Conservation (phyloP, 2,329 filamentous ascomycete genomes). For the Xylaria polymorpha region DNA sequence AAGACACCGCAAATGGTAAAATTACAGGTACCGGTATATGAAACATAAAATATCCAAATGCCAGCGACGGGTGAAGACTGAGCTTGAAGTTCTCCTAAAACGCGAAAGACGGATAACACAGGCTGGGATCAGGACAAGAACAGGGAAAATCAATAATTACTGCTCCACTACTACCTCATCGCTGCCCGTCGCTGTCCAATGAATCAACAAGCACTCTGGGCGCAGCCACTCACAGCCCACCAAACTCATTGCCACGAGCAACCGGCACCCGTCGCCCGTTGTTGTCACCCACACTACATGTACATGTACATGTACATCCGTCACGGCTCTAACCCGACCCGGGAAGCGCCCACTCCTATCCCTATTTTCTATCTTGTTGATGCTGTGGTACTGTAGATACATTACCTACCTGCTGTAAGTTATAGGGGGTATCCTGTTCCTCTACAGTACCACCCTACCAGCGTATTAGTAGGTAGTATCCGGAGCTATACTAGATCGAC, state of each 20-base stretch:
- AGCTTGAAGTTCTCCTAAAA: conserved; percentile 10
- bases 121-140: not conserved
- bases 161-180: conserved; percentile 14
- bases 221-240: conserved; percentile 33
- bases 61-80: conserved; percentile 6
- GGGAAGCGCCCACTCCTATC: conserved; percentile 5
- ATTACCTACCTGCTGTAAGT: too few relatives aligned
- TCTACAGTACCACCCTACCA: too few relatives aligned
- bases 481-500: not conserved
- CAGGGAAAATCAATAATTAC: conserved; percentile 16
- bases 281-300: not conserved
- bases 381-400: too few relatives aligned
- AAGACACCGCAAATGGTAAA: conserved; percentile 10
- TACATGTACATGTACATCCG: not conserved
- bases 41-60: conserved; percentile 1
- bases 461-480: not conserved
- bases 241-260: conserved; percentile 38
- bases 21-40: conserved; percentile 14
- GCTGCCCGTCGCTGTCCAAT: conserved; percentile 17
- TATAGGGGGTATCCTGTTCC: too few relatives aligned
- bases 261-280: conserved; percentile 19
- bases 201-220: conserved; percentile 29
- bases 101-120: conserved; percentile 13
- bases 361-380: too few relatives aligned
- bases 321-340: not conserved